Conservation (phyloP, 2,329 filamentous ascomycete genomes). For the Ascomycota sp. region DNA sequence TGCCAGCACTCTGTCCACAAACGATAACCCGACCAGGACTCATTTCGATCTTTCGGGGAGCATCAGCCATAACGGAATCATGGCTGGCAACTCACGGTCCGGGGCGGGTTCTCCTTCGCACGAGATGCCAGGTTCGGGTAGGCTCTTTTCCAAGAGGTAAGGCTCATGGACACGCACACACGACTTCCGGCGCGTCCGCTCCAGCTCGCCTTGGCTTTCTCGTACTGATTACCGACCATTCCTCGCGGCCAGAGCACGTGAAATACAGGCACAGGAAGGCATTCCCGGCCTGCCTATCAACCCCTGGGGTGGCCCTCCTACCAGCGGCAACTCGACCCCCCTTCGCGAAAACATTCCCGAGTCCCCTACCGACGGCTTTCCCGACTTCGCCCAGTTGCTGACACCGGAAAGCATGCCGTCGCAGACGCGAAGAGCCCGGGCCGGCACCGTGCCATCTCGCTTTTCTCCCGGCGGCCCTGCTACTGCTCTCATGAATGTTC, state of each 20-base stretch:
- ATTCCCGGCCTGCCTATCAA: conserved; percentile 45
- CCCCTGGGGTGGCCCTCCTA: conserved; percentile 88
- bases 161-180: not conserved
- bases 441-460: conserved; percentile 87
- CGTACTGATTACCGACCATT: not conserved
- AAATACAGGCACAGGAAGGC: conserved; percentile 94
- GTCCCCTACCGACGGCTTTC: conserved; percentile 88
- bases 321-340: conserved; percentile 88
- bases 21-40: conserved; percentile 55
- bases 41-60: conserved; percentile 50
- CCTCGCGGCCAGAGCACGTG: conserved; percentile 50
- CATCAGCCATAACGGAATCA: conserved; percentile 36
- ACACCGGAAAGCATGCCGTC: conserved; percentile 43
- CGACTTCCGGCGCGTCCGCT: not conserved
- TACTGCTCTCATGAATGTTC: conserved; percentile 35
- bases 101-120: conserved; percentile 93
- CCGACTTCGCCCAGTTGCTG: conserved; percentile 61
- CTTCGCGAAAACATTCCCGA: conserved; percentile 94
- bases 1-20: conserved; percentile 23
- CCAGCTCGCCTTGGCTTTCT: not conserved
- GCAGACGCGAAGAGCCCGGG: conserved; percentile 63
- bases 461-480: conserved; percentile 60
- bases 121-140: conserved; percentile 50
- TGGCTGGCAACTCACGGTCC: conserved; percentile 44
- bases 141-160: conserved; percentile 85